Conservation (phyloP, 805 yeast species). For the Kluyveromyces aestuarii region DNA sequence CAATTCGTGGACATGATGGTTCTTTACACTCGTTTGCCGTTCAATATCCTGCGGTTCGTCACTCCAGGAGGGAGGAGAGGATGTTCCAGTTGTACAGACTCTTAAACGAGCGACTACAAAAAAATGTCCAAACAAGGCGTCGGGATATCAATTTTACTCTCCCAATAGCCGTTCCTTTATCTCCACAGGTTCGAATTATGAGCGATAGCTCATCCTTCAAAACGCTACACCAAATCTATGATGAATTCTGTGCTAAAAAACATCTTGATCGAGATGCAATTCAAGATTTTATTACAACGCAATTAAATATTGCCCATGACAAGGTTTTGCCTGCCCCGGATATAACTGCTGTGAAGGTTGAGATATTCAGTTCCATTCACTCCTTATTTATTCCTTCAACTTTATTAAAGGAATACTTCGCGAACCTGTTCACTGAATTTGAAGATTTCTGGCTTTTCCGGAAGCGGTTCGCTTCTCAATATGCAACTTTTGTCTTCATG, state of each 20-base stretch:
- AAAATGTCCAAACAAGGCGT: slow-evolving; percentile 80
- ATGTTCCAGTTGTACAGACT: slow-evolving; percentile 86
- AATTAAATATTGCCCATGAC: slow-evolving; percentile 86
- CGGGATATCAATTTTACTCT: slow-evolving; percentile 77
- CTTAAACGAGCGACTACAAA: slow-evolving; percentile 69
- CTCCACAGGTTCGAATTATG: slow-evolving; percentile 88
- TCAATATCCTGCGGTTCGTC: slow-evolving; percentile 96
- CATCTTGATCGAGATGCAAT: slow-evolving; percentile 84
- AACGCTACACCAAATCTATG: slow-evolving; percentile 74
- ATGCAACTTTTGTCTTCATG: slow-evolving; percentile 86
- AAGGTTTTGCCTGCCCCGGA: slow-evolving; percentile 92
- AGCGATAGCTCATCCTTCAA: slow-evolving; percentile 73
- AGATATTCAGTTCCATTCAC: slow-evolving; percentile 85
- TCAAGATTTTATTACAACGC: slow-evolving; percentile 73
- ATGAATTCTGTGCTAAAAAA: slow-evolving; percentile 66
- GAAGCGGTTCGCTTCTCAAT: slow-evolving; percentile 88
- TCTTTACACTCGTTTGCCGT: slow-evolving; percentile 87
- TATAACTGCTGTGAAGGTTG: slow-evolving; percentile 77
- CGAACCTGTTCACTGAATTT: slow-evolving; percentile 58
- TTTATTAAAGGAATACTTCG: slow-evolving; percentile 70
- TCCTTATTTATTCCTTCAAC: slow-evolving; percentile 77
- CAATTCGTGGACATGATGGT: slow-evolving; percentile 91
- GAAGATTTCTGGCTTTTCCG: slow-evolving; percentile 97
- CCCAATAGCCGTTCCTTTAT: slow-evolving; percentile 87
- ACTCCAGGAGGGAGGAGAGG: slow-evolving; percentile 92